phyloP scores from a whole-genome alignment of 192 early-diverging fungal genomes.

The Umbelopsis ramanniana region DNA sequence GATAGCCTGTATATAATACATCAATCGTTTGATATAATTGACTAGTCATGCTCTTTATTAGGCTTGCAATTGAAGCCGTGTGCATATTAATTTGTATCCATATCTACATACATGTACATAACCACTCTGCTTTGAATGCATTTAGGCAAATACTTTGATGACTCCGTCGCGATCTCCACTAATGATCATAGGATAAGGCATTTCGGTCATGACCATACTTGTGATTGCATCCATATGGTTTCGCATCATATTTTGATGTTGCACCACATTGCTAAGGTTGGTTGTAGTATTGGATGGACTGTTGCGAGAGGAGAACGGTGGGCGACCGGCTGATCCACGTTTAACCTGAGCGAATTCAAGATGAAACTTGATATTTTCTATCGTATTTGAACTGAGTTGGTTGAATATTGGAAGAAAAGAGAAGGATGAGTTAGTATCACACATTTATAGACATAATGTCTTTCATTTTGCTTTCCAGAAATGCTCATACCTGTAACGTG shows the following conservation, averaged over 20 bases:
- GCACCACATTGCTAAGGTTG: conserved; percentile 25
- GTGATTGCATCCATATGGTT: conserved; percentile 79
- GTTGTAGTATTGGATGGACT: background rate
- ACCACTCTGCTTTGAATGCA: background rate
- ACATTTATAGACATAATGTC: background rate
- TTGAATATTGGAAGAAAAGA: no score
- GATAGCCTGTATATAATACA: conserved; percentile 14
- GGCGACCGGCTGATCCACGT: background rate
- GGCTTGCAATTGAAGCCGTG: background rate
- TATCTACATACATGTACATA: conserved; percentile 3
- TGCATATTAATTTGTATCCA: background rate
- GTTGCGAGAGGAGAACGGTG: background rate
- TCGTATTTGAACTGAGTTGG: conserved; percentile 51
- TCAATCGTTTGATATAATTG: background rate
- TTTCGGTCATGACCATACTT: conserved; percentile 66
- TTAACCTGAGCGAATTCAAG: conserved; percentile 23
- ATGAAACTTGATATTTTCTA: conserved; percentile 55
- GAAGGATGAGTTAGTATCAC: background rate
- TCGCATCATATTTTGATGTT: conserved; percentile 60
- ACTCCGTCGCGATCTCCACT: conserved; percentile 78
- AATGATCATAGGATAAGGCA: conserved; percentile 79
- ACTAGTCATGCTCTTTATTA: background rate
- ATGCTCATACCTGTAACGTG: conserved; percentile 62
- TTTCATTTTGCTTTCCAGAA: background rate
- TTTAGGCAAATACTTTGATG: conserved; percentile 58